Percentiles rank a stretch among this genome's conserved stretches.
Conservation (phyloP, 305 asterid species). For the Fraxinus ornus region DNA sequence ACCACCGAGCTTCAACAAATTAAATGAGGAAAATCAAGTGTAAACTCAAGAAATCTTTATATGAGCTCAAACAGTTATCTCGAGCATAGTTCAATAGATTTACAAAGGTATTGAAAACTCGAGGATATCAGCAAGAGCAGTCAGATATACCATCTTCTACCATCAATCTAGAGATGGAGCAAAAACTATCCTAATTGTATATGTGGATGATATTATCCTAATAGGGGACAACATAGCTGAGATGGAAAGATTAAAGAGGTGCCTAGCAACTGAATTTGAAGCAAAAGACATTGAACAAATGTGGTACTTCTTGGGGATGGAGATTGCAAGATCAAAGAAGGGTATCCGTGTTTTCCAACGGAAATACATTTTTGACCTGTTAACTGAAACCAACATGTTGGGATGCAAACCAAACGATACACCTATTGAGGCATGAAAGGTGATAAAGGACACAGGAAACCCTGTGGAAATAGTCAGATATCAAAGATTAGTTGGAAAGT, state of each 20-base stretch:
- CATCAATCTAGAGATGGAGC: not conserved
- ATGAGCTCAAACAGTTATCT: not conserved
- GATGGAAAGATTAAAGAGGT: not conserved
- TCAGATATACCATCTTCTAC: not conserved
- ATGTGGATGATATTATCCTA: not conserved
- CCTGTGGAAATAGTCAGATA: not conserved
- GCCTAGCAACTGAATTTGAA: not conserved
- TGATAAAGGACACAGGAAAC: too few relatives aligned
- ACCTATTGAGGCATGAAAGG: not conserved
- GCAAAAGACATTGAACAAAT: not conserved
- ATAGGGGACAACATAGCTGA: not conserved
- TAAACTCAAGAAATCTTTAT: not conserved
- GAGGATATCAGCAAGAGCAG: not conserved
- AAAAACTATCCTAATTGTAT: not conserved
- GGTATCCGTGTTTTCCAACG: not conserved
- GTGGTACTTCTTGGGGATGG: not conserved
- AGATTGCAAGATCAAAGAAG: not conserved
- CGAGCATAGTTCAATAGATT: not conserved
- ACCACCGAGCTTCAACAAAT: not conserved
- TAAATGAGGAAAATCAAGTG: not conserved
- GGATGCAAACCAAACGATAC: not conserved
- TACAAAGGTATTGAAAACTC: not conserved
- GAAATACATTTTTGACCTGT: not conserved
- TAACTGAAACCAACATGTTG: not conserved
- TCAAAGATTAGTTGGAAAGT: not conserved